These are phyloP conservation scores for Omphalotus guepiniiformis DNA, from an alignment of 768 basidiomycete genomes.

Conservation along the genomic window DNA sequence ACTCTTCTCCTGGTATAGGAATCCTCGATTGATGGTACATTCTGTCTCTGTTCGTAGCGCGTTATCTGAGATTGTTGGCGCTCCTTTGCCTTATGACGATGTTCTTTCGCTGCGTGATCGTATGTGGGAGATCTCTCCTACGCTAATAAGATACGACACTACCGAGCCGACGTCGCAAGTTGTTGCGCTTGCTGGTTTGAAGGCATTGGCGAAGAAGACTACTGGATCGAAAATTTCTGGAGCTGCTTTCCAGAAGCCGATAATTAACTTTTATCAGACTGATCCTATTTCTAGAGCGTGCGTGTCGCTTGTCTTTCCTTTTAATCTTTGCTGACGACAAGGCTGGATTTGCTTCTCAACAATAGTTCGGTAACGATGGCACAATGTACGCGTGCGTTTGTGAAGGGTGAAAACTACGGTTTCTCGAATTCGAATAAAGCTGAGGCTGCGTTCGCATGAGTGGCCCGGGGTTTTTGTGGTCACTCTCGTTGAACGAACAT, in stretches of 20 bases:
- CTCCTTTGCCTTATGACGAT: conserved; percentile 86
- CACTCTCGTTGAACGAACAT: no score
- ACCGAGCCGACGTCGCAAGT: conserved; percentile 74
- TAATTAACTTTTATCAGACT: conserved; percentile 93
- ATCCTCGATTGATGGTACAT: background rate
- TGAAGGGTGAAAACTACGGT: conserved; percentile 64
- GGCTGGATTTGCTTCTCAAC: conserved; percentile 8
- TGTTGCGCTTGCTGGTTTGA: conserved; percentile 67
- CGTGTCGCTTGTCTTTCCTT: conserved; percentile 30
- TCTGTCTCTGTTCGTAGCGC: conserved; percentile 46
- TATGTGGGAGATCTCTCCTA: conserved; percentile 95
- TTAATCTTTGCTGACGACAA: background rate
- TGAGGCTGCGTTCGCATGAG: conserved; percentile 41
- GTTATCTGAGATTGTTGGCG: conserved; percentile 80
- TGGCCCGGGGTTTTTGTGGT: no score
- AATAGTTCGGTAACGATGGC: conserved; percentile 92
- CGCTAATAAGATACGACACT: conserved; percentile 80
- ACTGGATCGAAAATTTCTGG: conserved; percentile 53
- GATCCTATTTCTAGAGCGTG: conserved; percentile 92
- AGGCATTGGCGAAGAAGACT: conserved; percentile 48
- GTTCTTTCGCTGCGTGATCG: conserved; percentile 80
- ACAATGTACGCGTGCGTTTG: conserved; percentile 85
- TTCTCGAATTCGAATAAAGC: conserved; percentile 46
- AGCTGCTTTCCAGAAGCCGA: conserved; percentile 68
- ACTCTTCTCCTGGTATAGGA: background rate